Evolutionary conservation across 2,329 filamentous ascomycete species (phyloP).

Genomic region (Aspergillus novofumigatus): DNA sequence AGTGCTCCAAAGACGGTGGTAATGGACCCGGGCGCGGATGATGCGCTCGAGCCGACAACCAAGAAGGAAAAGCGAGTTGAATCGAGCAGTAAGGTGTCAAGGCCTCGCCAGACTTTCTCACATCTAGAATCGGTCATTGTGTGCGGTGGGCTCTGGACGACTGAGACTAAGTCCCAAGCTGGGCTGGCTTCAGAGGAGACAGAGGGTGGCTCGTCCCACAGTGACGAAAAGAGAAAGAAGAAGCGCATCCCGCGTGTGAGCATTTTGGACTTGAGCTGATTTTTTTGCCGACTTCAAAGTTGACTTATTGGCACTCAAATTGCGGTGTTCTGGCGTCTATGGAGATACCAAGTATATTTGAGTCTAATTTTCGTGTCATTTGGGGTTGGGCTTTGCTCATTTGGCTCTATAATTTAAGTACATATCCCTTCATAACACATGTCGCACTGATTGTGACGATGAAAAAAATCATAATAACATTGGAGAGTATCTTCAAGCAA

Average conservation of each 20-base stretch:
- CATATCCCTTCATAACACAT: background rate
- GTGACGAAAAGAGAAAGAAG: constrained; percentile 15
- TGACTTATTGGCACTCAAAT: background rate
- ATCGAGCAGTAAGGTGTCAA: background rate
- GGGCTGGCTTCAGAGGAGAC: constrained; percentile 4
- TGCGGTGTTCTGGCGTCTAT: background rate
- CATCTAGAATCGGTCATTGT: constrained; percentile 13
- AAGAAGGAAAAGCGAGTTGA: background rate
- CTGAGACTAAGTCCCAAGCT: constrained; percentile 5
- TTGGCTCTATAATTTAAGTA: background rate
- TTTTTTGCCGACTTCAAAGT: background rate
- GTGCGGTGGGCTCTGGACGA: constrained; percentile 8
- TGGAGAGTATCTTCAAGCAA: background rate
- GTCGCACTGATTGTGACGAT: background rate
- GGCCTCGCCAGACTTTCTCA: background rate
- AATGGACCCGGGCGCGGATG: background rate
- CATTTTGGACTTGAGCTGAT: constrained; percentile 28
- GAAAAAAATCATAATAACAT: background rate
- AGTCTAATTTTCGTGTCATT: background rate
- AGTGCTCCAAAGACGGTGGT: background rate
- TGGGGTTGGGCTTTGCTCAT: background rate
- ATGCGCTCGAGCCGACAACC: background rate
- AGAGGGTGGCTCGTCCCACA: background rate
- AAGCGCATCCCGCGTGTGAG: constrained; percentile 33
- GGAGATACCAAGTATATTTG: background rate